These are phyloP conservation scores for Hirschfeldia incana DNA, from an alignment of 345 rosid species.

Conservation along the genomic window DNA sequence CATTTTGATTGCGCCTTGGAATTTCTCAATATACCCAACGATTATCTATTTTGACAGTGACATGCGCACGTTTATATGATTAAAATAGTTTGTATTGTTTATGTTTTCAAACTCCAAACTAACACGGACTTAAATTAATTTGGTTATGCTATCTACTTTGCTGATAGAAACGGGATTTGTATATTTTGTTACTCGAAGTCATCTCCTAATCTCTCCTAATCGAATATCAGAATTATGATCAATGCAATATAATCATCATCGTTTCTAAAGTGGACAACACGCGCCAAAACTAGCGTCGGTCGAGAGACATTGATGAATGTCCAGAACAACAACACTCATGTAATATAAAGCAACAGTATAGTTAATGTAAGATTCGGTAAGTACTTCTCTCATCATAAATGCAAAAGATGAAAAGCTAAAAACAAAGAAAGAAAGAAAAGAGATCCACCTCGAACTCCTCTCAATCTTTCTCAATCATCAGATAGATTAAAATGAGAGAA, in stretches of 20 bases:
- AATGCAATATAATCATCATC: no score
- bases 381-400: constrained; percentile 31
- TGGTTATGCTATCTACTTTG: neutral
- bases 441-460: constrained; percentile 94
- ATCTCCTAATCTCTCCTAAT: no score
- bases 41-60: no score
- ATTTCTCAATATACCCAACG: no score
- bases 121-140: neutral
- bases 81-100: neutral
- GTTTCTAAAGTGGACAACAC: constrained; percentile 4
- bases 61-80: no score
- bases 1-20: no score
- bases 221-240: no score
- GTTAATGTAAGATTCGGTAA: constrained; percentile 32
- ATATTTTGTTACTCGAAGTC: neutral
- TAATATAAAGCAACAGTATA: neutral
- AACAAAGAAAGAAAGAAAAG: constrained; percentile 42
- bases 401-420: constrained; percentile 31
- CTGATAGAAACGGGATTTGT: neutral
- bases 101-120: neutral
- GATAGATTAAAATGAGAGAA: constrained; percentile 41
- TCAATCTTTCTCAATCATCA: constrained; percentile 34
- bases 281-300: constrained; percentile 28
- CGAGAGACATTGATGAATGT: constrained; percentile 27
- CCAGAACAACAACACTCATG: neutral